Evolutionary conservation across 805 yeast genomes (phyloP), one percentile per base, ranked within the genome.

Genomic region (Barnettozyma salicaria): DNA sequence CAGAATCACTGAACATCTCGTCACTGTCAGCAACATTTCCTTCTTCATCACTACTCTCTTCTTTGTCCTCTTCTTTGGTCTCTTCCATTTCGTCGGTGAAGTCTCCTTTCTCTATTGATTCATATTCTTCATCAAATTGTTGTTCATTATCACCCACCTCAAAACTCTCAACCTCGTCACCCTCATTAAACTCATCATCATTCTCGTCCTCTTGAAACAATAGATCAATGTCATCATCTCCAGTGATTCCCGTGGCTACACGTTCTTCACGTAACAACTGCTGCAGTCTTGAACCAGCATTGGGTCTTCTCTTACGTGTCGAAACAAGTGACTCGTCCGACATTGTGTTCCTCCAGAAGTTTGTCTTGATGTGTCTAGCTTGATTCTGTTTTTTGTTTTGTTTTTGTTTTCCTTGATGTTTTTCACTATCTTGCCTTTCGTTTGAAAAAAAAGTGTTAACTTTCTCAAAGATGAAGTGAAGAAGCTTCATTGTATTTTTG

Each of bases 271-370:
- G 82, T 14, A 92, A 63, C 42, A 92, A 68, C 39, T 77, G 76
- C 50, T 76, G 75, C 55, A 92, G 65, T 37, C 92, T 68, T 36
- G 85, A 81, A 12, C 98, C 98, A 2, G 98, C 98, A 61, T 90
- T 92, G 30, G 87, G 60, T 37, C 98, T 75, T 45, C 86, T 68
- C 42, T 76, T 64, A 43, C 97, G 72, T 4, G 95, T 80, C 16
- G 83, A 76, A 48, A 82, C 81, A 39, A 87, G 67, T 49, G 75
- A 70, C 31, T 78, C 81, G 25, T 29, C 32, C 29, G 19, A 3
- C 21, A 17, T 27, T 12, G 12, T 10, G 21, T 28, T 13, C 19
- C 12, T 6, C 19, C 7, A 5, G 18, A 18, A 4, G 22, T 20
- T 19, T 19, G 14, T 19, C 14, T 18, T 19, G 14, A 17, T n/a